Percentiles rank a stretch among this genome's conserved stretches.
These are phyloP conservation scores for Scheffersomyces illinoinensis DNA, from an alignment of 1,139 yeast species.

Conservation along the genomic window DNA sequence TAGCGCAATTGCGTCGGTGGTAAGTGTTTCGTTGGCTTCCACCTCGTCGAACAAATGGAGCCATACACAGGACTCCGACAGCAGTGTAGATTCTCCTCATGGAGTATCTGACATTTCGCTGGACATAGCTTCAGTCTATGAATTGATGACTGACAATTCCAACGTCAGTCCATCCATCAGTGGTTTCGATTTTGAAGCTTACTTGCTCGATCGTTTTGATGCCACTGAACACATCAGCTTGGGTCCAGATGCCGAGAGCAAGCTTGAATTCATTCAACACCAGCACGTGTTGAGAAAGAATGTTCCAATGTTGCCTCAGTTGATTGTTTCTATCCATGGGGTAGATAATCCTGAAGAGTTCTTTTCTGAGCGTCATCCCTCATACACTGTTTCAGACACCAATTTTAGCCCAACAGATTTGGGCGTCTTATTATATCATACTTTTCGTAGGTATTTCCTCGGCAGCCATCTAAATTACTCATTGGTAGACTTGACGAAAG, in stretches of 20 bases:
- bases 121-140: conserved; percentile 17
- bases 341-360: conserved; percentile 30
- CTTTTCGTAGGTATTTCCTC: not conserved
- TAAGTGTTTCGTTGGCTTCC: conserved; percentile 2
- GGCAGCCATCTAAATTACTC: conserved; percentile 5
- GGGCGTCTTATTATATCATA: not conserved
- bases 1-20: not conserved
- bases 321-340: conserved; percentile 44
- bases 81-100: not conserved
- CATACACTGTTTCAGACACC: conserved; percentile 17
- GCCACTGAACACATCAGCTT: conserved; percentile 34
- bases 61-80: conserved; percentile 1
- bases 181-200: conserved; percentile 21
- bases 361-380: conserved; percentile 17
- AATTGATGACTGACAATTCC: conserved; percentile 13
- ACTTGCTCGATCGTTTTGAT: conserved; percentile 46
- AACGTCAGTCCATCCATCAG: conserved; percentile 10
- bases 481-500: conserved; percentile 30
- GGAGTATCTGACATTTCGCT: not conserved
- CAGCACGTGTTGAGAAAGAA: conserved; percentile 13
- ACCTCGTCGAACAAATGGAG: not conserved
- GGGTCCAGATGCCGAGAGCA: conserved; percentile 19
- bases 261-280: conserved; percentile 26
- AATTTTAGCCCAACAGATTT: not conserved
- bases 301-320: conserved; percentile 22